Evolutionary conservation across 306 rosid genomes (phyloP).

Genomic region (Dryas drummondii): DNA sequence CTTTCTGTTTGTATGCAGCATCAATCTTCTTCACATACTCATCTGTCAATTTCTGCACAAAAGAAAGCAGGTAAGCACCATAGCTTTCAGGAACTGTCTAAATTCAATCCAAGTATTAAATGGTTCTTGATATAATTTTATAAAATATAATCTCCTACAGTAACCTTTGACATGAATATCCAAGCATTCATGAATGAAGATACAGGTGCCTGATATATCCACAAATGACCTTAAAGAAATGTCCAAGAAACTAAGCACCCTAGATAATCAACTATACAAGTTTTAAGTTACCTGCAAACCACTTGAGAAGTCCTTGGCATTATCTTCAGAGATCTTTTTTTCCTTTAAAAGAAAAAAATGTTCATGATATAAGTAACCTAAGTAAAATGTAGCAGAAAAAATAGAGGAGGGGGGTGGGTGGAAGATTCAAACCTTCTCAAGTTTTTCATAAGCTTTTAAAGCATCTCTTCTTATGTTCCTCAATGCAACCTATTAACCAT

Average conservation of each 20-base stretch:
- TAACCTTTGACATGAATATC: conserved; percentile 1
- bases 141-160: not conserved
- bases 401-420: not conserved
- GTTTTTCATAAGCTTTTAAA: conserved; percentile 85
- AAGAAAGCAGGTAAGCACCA: conserved; percentile 11
- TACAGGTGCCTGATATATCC: not conserved
- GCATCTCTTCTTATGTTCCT: conserved; percentile 98
- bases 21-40: conserved; percentile 90
- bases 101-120: not conserved
- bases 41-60: conserved; percentile 74
- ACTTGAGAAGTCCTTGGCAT: conserved; percentile 74
- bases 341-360: conserved; percentile 47
- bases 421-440: conserved; percentile 78
- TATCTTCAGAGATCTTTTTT: conserved; percentile 89
- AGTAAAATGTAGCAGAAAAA: conserved; percentile 3
- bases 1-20: conserved; percentile 73
- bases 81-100: not conserved
- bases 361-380: conserved; percentile 16
- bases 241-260: not conserved
- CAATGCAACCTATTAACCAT: conserved; percentile 66
- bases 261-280: conserved; percentile 2
- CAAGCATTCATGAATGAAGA: not conserved
- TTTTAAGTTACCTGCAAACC: conserved; percentile 82
- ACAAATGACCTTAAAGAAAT: not conserved
- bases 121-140: not conserved